Conservation (phyloP, 352 stramenopile genomes). For the Phytophthora sansomeana region DNA sequence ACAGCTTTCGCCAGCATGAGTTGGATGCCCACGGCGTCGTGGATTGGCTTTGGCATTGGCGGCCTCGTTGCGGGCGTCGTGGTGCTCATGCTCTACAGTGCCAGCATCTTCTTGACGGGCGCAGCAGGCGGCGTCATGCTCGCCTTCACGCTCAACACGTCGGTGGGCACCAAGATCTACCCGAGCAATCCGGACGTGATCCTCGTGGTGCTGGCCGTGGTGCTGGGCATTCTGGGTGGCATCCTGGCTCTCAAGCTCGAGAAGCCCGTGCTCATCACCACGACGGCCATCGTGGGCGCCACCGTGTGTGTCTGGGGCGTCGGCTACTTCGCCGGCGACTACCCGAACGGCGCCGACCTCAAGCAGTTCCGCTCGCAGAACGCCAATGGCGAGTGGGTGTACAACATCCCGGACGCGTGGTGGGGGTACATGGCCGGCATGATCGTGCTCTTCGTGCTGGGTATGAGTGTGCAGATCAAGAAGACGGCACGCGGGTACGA, state of each 20-base stretch:
- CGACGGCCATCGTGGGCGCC: conserved; percentile 66
- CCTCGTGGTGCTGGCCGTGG: conserved; percentile 47
- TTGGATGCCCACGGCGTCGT: conserved; percentile 66
- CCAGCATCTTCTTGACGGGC: conserved; percentile 59
- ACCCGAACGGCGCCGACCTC: conserved; percentile 66
- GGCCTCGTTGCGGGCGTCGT: conserved; percentile 49
- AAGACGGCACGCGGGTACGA: conserved; percentile 66
- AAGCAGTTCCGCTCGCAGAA: conserved; percentile 52
- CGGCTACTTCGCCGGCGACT: conserved; percentile 74
- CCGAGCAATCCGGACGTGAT: conserved; percentile 55
- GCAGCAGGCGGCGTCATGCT: conserved; percentile 60
- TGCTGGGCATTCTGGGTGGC: conserved; percentile 50
- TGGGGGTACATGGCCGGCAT: conserved; percentile 78
- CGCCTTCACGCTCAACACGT: conserved; percentile 59
- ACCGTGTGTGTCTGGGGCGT: conserved; percentile 64
- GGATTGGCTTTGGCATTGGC: conserved; percentile 58
- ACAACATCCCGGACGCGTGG: conserved; percentile 73
- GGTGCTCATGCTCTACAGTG: conserved; percentile 58
- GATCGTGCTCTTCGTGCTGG: conserved; percentile 63
- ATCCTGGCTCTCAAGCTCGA: conserved; percentile 65
- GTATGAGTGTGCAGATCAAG: conserved; percentile 66
- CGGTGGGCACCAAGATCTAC: conserved; percentile 58
- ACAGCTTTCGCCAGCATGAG: conserved; percentile 49
- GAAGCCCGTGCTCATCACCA: conserved; percentile 60
- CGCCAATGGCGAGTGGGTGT: conserved; percentile 56